Percentiles rank a stretch among this genome's conserved stretches.
phyloP scores from a whole-genome alignment of 352 stramenopile species.

The Phytophthora megakarya region DNA sequence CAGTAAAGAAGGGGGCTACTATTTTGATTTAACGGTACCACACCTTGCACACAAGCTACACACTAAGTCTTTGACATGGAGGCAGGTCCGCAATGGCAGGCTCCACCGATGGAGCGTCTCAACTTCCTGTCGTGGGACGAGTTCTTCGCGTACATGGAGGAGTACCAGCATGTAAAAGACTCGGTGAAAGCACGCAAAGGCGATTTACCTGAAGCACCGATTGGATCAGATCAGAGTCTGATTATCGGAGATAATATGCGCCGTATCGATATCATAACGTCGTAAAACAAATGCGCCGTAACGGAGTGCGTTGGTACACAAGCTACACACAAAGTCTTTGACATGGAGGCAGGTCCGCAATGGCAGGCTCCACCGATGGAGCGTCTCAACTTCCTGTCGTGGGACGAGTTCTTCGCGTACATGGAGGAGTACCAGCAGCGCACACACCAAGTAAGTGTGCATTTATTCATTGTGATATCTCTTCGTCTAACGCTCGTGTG shows the following conservation, averaged over 20 bases:
- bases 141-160: constrained; percentile 38
- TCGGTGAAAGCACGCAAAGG: too few relatives aligned
- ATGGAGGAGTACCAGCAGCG: constrained; percentile 36
- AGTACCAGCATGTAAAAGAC: constrained; percentile 39
- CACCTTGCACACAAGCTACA: too few relatives aligned
- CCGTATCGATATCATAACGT: too few relatives aligned
- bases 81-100: constrained; percentile 4
- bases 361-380: constrained; percentile 26
- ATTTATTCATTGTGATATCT: not conserved
- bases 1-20: too few relatives aligned
- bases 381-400: constrained; percentile 29
- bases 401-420: constrained; percentile 36
- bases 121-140: constrained; percentile 33
- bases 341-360: not conserved
- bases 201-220: too few relatives aligned
- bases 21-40: too few relatives aligned
- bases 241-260: too few relatives aligned
- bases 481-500: not conserved
- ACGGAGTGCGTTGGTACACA: too few relatives aligned
- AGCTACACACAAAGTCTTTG: too few relatives aligned
- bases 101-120: constrained; percentile 22
- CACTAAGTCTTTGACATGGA: too few relatives aligned
- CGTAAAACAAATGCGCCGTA: too few relatives aligned
- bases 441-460: constrained; percentile 28
- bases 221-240: too few relatives aligned